A percentile compares a stretch with the other conserved stretches of the same genome.
Conservation (phyloP, 2,329 filamentous ascomycete species). For the Diplodia corticola region DNA sequence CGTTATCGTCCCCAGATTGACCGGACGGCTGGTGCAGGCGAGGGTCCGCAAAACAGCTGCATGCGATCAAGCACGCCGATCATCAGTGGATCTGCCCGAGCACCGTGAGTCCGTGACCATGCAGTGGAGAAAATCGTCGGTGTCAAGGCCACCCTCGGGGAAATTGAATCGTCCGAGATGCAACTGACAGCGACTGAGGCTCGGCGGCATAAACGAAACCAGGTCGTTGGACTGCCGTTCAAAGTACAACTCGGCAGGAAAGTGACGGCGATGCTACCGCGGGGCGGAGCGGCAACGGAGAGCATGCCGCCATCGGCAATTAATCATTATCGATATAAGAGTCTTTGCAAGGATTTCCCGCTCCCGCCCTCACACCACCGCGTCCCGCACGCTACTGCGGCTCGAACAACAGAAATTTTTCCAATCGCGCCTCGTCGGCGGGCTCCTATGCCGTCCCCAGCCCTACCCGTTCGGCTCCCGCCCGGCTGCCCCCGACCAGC, state of each 20-base stretch:
- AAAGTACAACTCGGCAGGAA: too few relatives aligned
- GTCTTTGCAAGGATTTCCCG: neutral
- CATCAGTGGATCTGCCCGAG: constrained; percentile 11
- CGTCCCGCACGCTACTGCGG: constrained; percentile 8
- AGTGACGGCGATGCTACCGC: neutral
- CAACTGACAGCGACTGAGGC: neutral
- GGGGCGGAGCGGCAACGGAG: neutral
- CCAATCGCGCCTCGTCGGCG: constrained; percentile 13
- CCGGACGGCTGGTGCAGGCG: neutral
- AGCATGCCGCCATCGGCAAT: neutral
- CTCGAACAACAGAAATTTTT: neutral
- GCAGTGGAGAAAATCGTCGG: neutral
- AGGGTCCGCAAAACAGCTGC: neutral
- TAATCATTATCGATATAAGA: neutral
- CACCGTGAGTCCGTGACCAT: neutral
- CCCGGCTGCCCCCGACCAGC: neutral
- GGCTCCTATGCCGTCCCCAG: neutral
- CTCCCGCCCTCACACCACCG: constrained; percentile 7
- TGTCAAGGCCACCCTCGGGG: neutral
- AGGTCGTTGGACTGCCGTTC: neutral
- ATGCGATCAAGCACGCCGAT: neutral
- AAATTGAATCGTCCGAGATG: neutral
- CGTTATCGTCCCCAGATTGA: neutral
- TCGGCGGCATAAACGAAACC: neutral
- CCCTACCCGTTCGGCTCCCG: constrained; percentile 6